phyloP scores from a whole-genome alignment of 805 yeast species.

The Candida namnaoensis region DNA sequence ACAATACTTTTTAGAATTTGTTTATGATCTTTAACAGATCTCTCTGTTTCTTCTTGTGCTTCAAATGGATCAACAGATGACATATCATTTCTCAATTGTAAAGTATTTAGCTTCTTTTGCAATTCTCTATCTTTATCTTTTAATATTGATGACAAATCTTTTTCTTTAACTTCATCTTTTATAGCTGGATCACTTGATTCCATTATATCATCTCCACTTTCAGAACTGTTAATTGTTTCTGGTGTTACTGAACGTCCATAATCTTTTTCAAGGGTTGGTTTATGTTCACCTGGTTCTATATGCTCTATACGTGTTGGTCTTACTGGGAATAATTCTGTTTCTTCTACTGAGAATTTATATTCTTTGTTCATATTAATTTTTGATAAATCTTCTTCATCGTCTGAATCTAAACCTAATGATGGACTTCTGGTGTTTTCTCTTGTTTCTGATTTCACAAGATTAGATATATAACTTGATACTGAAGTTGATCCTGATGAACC shows the following conservation, averaged over 20 bases:
- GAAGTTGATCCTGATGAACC: conserved; percentile 13
- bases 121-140: conserved; percentile 16
- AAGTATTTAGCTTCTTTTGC: conserved; percentile 18
- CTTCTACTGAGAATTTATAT: conserved; percentile 36
- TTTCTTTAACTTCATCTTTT: conserved; percentile 14
- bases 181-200: conserved; percentile 2
- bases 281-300: conserved; percentile 38
- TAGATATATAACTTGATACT: conserved; percentile 31
- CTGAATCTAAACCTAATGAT: conserved; percentile 22
- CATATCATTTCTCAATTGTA: conserved; percentile 18
- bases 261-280: conserved; percentile 33
- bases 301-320: conserved; percentile 52
- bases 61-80: conserved; percentile 23
- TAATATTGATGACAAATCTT: conserved; percentile 10
- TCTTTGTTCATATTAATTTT: conserved; percentile 60
- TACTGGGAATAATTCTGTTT: conserved; percentile 57
- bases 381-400: conserved; percentile 25
- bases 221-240: conserved; percentile 12
- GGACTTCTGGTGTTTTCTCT: conserved; percentile 7
- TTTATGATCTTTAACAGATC: conserved; percentile 29
- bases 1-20: conserved; percentile 20
- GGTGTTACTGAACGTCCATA: conserved; percentile 19
- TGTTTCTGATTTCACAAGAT: conserved; percentile 19
- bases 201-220: conserved; percentile 2
- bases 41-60: conserved; percentile 24